A percentile compares a stretch with the other conserved stretches of the same genome.
Conservation (phyloP, 768 basidiomycete genomes). For the Lentinula boryana region DNA sequence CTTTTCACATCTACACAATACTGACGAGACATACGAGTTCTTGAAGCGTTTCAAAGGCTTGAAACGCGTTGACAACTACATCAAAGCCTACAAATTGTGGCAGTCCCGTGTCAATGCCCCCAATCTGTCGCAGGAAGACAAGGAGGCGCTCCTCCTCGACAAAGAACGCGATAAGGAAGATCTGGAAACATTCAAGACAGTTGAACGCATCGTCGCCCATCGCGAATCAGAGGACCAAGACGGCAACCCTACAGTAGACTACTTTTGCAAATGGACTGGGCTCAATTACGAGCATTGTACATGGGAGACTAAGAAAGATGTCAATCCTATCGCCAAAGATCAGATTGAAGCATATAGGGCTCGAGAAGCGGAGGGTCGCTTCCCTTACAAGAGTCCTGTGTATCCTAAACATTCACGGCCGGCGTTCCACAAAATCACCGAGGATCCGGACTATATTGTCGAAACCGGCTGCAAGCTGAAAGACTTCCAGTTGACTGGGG, state of each 20-base stretch:
- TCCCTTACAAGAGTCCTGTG: conserved; percentile 77
- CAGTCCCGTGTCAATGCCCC: conserved; percentile 59
- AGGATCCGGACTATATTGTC: conserved; percentile 83
- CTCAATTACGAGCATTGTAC: conserved; percentile 94
- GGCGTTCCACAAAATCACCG: conserved; percentile 71
- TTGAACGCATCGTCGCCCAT: conserved; percentile 85
- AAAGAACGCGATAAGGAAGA: conserved; percentile 90
- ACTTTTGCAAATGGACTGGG: conserved; percentile 96
- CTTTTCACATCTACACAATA: conserved; percentile 97
- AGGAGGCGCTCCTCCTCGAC: conserved; percentile 84
- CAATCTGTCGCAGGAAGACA: conserved; percentile 76
- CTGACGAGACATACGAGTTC: conserved; percentile 97
- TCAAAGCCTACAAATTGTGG: conserved; percentile 82
- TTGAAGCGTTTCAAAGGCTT: conserved; percentile 92
- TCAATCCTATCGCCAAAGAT: conserved; percentile 69
- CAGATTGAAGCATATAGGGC: conserved; percentile 76
- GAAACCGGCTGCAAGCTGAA: conserved; percentile 82
- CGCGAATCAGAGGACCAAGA: conserved; percentile 54
- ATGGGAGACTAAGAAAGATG: conserved; percentile 85
- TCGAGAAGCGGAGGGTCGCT: conserved; percentile 71
- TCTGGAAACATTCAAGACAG: conserved; percentile 82
- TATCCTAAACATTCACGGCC: conserved; percentile 71
- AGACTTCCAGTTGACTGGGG: conserved; percentile 96
- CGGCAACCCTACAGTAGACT: conserved; percentile 44
- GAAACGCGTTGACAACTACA: conserved; percentile 98